Evolutionary conservation across 2,329 filamentous ascomycete species (phyloP).

Genomic region (Bipolaris victoriae): DNA sequence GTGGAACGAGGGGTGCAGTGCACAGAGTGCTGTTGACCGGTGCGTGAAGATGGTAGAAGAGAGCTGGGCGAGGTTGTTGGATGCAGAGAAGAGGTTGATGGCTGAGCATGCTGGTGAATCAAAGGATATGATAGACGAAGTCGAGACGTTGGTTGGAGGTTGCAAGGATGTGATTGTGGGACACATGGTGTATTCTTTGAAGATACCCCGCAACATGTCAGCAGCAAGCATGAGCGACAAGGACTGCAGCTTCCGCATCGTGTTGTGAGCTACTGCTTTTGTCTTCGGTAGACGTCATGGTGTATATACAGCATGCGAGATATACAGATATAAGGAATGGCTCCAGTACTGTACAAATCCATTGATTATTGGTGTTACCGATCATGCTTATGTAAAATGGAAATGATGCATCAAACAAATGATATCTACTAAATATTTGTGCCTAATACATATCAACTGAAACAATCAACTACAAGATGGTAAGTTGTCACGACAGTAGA

Average conservation of each 20-base stretch:
- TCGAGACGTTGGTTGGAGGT: constrained; percentile 9
- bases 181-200: constrained; percentile 17
- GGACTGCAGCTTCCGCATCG: constrained; percentile 9
- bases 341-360: no score
- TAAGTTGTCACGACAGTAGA: no score
- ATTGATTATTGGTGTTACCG: no score
- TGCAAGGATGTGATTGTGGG: constrained; percentile 19
- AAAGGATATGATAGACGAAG: constrained; percentile 8
- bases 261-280: not conserved
- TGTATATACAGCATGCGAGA: no score
- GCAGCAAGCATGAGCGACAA: constrained; percentile 11
- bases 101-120: constrained; percentile 2
- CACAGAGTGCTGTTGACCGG: constrained; percentile 16
- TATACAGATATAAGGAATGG: no score
- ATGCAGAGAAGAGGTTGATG: constrained; percentile 8
- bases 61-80: constrained; percentile 10
- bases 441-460: no score
- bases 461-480: no score
- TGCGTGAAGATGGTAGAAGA: constrained; percentile 12
- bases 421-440: no score
- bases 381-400: no score
- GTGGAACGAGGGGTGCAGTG: constrained; percentile 17
- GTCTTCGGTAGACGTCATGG: no score
- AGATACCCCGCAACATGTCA: constrained; percentile 14
- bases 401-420: no score